Conservation (phyloP, 2,329 filamentous ascomycete genomes). For the Pseudonectria foliicola region DNA sequence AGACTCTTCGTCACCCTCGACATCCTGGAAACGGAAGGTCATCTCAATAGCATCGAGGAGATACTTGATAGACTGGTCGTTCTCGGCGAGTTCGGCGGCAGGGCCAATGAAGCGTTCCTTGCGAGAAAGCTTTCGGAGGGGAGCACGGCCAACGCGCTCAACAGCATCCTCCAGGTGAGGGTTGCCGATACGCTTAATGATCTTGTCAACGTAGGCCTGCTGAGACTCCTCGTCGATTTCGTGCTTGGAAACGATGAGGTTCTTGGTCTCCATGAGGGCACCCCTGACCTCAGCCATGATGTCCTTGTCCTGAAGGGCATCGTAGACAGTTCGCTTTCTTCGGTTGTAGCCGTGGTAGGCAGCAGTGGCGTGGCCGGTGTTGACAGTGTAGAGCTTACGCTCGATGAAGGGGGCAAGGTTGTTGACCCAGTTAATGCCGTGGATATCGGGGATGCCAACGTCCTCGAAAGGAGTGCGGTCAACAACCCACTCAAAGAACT, state of each 20-base stretch:
- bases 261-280: constrained; percentile 78
- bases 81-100: constrained; percentile 80
- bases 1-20: constrained; percentile 87
- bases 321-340: constrained; percentile 81
- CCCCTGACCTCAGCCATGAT: constrained; percentile 75
- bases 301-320: constrained; percentile 72
- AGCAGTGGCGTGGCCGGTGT: constrained; percentile 92
- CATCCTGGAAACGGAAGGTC: constrained; percentile 91
- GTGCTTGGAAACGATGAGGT: constrained; percentile 82
- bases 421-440: constrained; percentile 89
- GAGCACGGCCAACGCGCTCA: constrained; percentile 90
- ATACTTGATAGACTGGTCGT: constrained; percentile 62
- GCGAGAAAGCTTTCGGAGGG: constrained; percentile 85
- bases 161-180: constrained; percentile 87
- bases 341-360: constrained; percentile 91
- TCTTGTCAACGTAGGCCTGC: constrained; percentile 81
- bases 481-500: constrained; percentile 99
- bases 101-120: constrained; percentile 96
- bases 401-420: constrained; percentile 93
- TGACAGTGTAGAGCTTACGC: constrained; percentile 99
- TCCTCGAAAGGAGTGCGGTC: constrained; percentile 78
- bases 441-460: constrained; percentile 58
- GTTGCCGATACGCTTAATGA: constrained; percentile 89
- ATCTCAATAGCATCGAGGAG: constrained; percentile 82
- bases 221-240: constrained; percentile 69